Base-by-base conservation (phyloP, 768 basidiomycete genomes). In the Candolleomyces efflorescens region DNA sequence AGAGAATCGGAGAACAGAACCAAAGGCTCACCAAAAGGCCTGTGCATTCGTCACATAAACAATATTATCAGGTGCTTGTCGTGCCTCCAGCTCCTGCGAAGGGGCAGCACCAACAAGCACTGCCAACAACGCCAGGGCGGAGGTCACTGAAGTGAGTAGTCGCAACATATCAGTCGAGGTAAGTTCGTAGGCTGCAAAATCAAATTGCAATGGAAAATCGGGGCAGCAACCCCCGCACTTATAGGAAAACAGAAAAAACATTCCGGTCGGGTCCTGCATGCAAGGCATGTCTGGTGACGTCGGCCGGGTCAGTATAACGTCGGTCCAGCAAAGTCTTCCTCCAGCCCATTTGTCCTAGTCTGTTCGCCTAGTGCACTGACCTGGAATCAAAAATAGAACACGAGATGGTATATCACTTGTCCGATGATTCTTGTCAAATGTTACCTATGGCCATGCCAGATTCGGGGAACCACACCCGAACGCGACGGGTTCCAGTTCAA, bases 21-120 rank as follows among this genome's bases (percentile, higher is more conserved):
- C 18, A 37, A 17, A 36, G 4, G 63, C 79, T 9, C 59, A 83
- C 81, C 82, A 83, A 63, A 73, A 80, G 12, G 62, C 68, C 24
- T 72, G 67, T 2, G 71, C 67, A 60, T 75, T 70, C 1, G 75
- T 80, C 26, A 84, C 71, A 59, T 72, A 77, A 59, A 84, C 82
- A 56, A 79, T 79, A 61, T 84, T 84, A 60, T 81, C 80, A 12
- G 65, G 65, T 2, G 75, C 67, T 54, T 69, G 68, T 48, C 71
- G 64, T 17, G 64, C 58, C 51, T 69, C 67, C 18, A 71, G 43
- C 10, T 59, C 49, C 11, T 41, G 17, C 3, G 65, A 58, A 13
- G 65, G 63, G 18, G 64, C 57, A 32, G 58, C 60, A 10, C 37
- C 5, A 32, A 46, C 61, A 5, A 64, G 24, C 13, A 44, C 36